Evolutionary conservation across 192 early-diverging fungal species (phyloP).

Genomic region (Coemansia sp.): DNA sequence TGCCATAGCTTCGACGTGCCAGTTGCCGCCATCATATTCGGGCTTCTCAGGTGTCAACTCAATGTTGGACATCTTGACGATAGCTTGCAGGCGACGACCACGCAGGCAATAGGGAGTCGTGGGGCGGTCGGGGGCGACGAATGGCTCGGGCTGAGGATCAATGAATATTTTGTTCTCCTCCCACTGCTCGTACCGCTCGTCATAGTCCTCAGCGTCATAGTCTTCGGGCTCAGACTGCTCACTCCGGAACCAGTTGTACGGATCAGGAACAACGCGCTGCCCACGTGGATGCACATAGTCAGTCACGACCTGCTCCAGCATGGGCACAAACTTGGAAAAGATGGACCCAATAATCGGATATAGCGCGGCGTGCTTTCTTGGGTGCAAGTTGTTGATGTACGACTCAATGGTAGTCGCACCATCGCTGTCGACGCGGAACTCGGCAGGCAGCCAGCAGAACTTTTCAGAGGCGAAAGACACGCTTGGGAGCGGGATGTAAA

Average conservation of each 20-base stretch:
- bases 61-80: constrained; percentile 76
- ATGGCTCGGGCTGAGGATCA: constrained; percentile 45
- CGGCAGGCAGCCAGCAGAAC: constrained; percentile 69
- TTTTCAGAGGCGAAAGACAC: not conserved
- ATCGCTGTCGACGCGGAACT: constrained; percentile 59
- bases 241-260: constrained; percentile 27
- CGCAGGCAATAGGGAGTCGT: constrained; percentile 34
- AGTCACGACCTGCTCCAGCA: constrained; percentile 65
- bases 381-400: constrained; percentile 82
- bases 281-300: constrained; percentile 22
- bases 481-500: constrained; percentile 1
- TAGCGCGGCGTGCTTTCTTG: constrained; percentile 50
- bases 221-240: constrained; percentile 18
- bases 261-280: constrained; percentile 16
- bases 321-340: constrained; percentile 63
- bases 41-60: constrained; percentile 70
- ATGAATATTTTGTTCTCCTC: constrained; percentile 21
- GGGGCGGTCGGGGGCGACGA: constrained; percentile 33
- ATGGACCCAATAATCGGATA: constrained; percentile 60
- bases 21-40: constrained; percentile 58
- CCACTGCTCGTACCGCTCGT: constrained; percentile 36
- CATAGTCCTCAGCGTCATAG: constrained; percentile 20
- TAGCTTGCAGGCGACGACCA: constrained; percentile 61
- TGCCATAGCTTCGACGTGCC: constrained; percentile 77
- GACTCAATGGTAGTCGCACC: constrained; percentile 59